Conservation (phyloP, 495 filamentous ascomycete species). For the Clavariopsis aquatica region DNA sequence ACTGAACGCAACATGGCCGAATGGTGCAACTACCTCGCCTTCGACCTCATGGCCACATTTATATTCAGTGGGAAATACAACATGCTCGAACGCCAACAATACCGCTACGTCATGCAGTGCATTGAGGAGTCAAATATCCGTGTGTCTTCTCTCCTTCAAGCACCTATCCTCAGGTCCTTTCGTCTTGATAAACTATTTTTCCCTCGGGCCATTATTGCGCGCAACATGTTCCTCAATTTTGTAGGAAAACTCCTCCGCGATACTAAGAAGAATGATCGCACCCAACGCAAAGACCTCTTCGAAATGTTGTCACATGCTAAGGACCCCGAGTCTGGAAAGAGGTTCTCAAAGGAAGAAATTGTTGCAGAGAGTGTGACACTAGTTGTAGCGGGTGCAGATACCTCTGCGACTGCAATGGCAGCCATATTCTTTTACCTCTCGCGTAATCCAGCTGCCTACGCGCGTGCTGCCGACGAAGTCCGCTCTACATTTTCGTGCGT, state of each 20-base stretch:
- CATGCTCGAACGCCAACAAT: conserved; percentile 17
- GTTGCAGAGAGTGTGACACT: conserved; percentile 8
- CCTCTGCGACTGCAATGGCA: conserved; percentile 39
- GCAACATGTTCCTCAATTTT: conserved; percentile 20
- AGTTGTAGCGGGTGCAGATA: conserved; percentile 30
- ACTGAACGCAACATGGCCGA: conserved; percentile 13
- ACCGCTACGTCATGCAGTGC: conserved; percentile 18
- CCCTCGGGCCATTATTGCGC: conserved; percentile 13
- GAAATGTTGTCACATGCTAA: conserved; percentile 8
- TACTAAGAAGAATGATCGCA: conserved; percentile 19
- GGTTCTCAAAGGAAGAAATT: conserved; percentile 11
- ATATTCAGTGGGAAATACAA: conserved; percentile 15
- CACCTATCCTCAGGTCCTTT: conserved; percentile 12
- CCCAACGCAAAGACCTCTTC: conserved; percentile 17
- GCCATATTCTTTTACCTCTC: conserved; percentile 61
- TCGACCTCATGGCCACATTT: conserved; percentile 22
- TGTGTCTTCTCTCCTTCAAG: conserved; percentile 9
- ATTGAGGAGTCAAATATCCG: conserved; percentile 26
- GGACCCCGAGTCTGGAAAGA: conserved; percentile 14
- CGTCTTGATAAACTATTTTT: conserved; percentile 20
- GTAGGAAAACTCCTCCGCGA: conserved; percentile 24
- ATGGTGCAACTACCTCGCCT: conserved; percentile 25
- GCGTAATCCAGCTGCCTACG: conserved; percentile 49
- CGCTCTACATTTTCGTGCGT: conserved; percentile 36
- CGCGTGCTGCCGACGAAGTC: conserved; percentile 53